These are phyloP conservation scores for Hemisphaericaspora xylanilytica DNA, from an alignment of 1,139 yeast species.

Conservation along the genomic window DNA sequence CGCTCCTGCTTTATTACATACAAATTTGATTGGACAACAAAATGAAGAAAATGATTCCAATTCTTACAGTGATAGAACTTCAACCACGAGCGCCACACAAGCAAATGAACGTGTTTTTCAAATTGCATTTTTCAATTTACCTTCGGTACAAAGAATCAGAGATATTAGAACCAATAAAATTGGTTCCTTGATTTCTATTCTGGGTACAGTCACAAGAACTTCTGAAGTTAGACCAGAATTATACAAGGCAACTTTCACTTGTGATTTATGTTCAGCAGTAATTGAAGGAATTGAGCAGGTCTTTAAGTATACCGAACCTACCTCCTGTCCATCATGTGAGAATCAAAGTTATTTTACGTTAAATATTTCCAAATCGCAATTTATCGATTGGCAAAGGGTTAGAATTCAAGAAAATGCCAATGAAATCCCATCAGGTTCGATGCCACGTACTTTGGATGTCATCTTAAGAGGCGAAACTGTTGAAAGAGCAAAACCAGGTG, in stretches of 20 bases:
- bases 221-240: conserved; percentile 97
- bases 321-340: conserved; percentile 86
- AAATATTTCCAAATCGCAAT: conserved; percentile 78
- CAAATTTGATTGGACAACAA: conserved; percentile 33
- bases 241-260: conserved; percentile 80
- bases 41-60: conserved; percentile 12
- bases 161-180: conserved; percentile 88
- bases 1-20: conserved; percentile 70
- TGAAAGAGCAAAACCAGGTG: conserved; percentile 97
- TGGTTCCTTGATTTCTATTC: conserved; percentile 79
- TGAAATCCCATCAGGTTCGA: conserved; percentile 97
- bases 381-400: conserved; percentile 96
- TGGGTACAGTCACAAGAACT: conserved; percentile 96
- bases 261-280: conserved; percentile 84
- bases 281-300: conserved; percentile 91
- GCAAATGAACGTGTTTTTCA: conserved; percentile 77
- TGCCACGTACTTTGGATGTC: conserved; percentile 97
- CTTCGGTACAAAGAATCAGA: conserved; percentile 79
- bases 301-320: conserved; percentile 93
- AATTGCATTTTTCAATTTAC: conserved; percentile 84
- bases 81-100: conserved; percentile 27
- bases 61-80: conserved; percentile 17
- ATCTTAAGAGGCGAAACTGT: conserved; percentile 92
- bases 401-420: conserved; percentile 93
- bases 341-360: conserved; percentile 86